Conservation (phyloP, 1,139 yeast species). For the Debaryomyces subglobosus region DNA sequence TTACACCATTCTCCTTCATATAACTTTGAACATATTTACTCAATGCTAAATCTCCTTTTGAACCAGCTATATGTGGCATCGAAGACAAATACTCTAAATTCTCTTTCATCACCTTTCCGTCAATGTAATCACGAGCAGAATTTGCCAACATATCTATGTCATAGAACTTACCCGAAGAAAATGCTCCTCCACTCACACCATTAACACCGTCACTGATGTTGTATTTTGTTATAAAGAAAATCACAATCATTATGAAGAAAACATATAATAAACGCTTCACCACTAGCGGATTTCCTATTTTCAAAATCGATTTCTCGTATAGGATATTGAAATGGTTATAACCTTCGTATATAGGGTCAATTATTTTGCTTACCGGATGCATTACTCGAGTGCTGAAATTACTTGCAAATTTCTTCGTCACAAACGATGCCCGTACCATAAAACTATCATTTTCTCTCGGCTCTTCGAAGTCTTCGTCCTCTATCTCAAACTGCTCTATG, state of each 20-base stretch:
- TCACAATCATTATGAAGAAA: conserved; percentile 56
- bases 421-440: conserved; percentile 31
- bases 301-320: conserved; percentile 60
- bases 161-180: conserved; percentile 62
- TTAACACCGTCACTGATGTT: conserved; percentile 52
- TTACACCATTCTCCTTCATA: conserved; percentile 60
- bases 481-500: conserved; percentile 49
- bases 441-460: conserved; percentile 24
- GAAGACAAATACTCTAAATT: conserved; percentile 76
- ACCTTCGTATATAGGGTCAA: conserved; percentile 72
- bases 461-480: conserved; percentile 28
- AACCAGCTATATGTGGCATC: conserved; percentile 87
- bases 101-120: conserved; percentile 62
- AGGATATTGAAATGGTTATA: conserved; percentile 47
- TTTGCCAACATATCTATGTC: conserved; percentile 55
- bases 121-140: conserved; percentile 54
- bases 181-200: conserved; percentile 45
- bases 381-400: conserved; percentile 50
- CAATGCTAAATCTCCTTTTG: conserved; percentile 77
- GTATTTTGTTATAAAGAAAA: conserved; percentile 60
- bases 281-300: conserved; percentile 83
- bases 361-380: conserved; percentile 55
- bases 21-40: conserved; percentile 65
- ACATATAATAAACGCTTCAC: conserved; percentile 78
- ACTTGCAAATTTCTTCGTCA: conserved; percentile 36